Base-by-base conservation (phyloP, 2,329 filamentous ascomycete species). In the Fonsecaea pedrosoi region DNA sequence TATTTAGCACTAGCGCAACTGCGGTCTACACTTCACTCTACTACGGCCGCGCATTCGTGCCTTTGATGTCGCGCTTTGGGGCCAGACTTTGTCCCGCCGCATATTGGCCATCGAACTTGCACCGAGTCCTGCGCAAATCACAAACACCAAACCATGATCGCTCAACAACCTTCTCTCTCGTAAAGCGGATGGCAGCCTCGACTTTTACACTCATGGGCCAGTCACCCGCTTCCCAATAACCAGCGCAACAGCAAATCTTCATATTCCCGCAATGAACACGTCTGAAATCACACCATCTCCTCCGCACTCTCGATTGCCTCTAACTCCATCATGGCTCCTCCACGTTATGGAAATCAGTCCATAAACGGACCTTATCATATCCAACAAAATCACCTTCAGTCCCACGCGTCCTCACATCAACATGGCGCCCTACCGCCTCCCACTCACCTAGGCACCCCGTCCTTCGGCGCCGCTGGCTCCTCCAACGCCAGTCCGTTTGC, bases 371-470 rank as follows among this genome's bases (percentile, higher is more conserved):
- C 86, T 32, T 89, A 89, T 76, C 84, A 87, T 72, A 79, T 87
- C 60, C 85, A 85, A 71, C 83, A 81, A 72, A 81, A 78, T 69
- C 78, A 83, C 71, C 75, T 83, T 68, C 78, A 80, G 71, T 76
- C 81, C 66, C 74, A 79, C 74, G 62, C 48, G 10, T 78, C 80
- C 69, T 74, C 78, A 65, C 81, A 82, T 66, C 81, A 83, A 60
- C 80, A 79, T 61, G 76, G 79, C 57, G 80, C 80, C 60, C 80
- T 86, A 2, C 84, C 83, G 61, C 83, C 84, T 69, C 85, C 86
- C 62, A 85, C 83, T 54, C 82, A 94, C 64, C 86, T 70, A 84
- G 85, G 67, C 91, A 91, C 76, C 88, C 90, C 71, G 21, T 86
- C 84, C 64, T 96, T 95, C 77, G 87, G 88, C 13, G 74, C 79